Percentiles rank a stretch among this genome's conserved stretches.
These are phyloP conservation scores for Metarhizium sp. DNA, from an alignment of 2,329 filamentous ascomycete species.

Conservation along the genomic window DNA sequence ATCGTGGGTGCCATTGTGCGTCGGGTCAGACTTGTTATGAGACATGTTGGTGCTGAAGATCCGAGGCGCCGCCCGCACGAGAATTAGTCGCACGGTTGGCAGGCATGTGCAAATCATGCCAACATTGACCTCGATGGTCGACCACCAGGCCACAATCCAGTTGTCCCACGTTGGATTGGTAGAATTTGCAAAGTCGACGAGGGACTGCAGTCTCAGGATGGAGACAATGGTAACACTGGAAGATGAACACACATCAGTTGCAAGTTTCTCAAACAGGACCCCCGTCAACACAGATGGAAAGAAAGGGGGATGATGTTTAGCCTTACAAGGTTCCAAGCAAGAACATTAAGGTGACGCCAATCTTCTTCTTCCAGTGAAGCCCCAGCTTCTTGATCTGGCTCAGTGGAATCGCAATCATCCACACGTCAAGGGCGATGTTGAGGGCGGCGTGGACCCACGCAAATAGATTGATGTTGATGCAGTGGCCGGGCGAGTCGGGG, in stretches of 20 bases:
- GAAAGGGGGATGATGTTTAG: too few species aligned
- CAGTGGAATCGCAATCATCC: constrained; percentile 7
- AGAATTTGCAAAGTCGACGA: constrained; percentile 4
- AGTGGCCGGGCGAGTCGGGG: background rate
- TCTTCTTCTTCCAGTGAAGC: constrained; percentile 6
- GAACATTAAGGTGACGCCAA: constrained; percentile 6
- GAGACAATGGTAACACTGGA: constrained; percentile 6
- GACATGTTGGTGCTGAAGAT: constrained; percentile 1
- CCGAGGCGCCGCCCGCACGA: constrained; percentile 3
- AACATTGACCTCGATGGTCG: constrained; percentile 5
- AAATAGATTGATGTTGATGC: constrained; percentile 5
- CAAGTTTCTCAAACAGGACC: background rate
- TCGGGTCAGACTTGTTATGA: background rate
- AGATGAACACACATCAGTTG: background rate
- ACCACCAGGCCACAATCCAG: constrained; percentile 5
- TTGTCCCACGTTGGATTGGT: constrained; percentile 7
- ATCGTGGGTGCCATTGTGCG: background rate
- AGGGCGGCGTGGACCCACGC: constrained; percentile 3
- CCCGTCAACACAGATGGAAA: too few species aligned
- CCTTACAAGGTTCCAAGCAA: constrained; percentile 6
- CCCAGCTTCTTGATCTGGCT: constrained; percentile 3
- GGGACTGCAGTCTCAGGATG: constrained; percentile 4
- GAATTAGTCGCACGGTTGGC: constrained; percentile 4
- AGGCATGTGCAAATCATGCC: constrained; percentile 7
- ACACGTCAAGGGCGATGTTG: constrained; percentile 4